phyloP scores from a whole-genome alignment of 2,329 filamentous ascomycete genomes.

The Clarireedia homoeocarpa region DNA sequence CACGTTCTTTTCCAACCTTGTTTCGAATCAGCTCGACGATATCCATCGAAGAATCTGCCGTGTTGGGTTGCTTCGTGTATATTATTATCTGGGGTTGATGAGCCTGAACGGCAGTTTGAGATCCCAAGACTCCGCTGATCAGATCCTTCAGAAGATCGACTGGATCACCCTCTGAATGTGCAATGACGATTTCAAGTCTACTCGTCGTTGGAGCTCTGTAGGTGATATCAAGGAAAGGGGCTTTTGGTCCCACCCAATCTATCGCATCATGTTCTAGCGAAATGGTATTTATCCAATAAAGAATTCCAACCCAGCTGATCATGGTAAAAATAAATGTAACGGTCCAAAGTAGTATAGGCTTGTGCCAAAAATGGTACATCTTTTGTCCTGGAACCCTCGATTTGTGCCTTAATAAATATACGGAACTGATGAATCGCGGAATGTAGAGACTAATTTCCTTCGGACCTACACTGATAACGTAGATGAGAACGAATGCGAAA shows the following conservation, averaged over 20 bases:
- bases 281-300: conserved; percentile 22
- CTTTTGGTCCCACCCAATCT: conserved; percentile 16
- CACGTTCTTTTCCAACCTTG: neutral
- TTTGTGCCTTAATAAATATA: conserved; percentile 16
- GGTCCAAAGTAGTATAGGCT: conserved; percentile 14
- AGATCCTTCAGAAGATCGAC: conserved; percentile 14
- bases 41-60: conserved; percentile 5
- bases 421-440: conserved; percentile 18
- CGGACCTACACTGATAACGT: conserved; percentile 21
- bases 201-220: conserved; percentile 20
- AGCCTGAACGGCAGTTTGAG: conserved; percentile 8
- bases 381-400: conserved; percentile 7
- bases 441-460: conserved; percentile 24
- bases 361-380: conserved; percentile 19
- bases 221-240: conserved; percentile 16
- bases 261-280: conserved; percentile 17
- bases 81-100: conserved; percentile 18
- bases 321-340: conserved; percentile 19
- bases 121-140: conserved; percentile 14
- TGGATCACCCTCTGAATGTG: conserved; percentile 21
- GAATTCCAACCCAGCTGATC: conserved; percentile 15
- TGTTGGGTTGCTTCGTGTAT: conserved; percentile 23
- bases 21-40: conserved; percentile 6
- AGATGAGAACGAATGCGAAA: conserved; percentile 19
- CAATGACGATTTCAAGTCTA: conserved; percentile 24